These are phyloP conservation scores for Pancytospora epiphaga DNA, from an alignment of 371 early-diverging fungal species.

Conservation along the genomic window DNA sequence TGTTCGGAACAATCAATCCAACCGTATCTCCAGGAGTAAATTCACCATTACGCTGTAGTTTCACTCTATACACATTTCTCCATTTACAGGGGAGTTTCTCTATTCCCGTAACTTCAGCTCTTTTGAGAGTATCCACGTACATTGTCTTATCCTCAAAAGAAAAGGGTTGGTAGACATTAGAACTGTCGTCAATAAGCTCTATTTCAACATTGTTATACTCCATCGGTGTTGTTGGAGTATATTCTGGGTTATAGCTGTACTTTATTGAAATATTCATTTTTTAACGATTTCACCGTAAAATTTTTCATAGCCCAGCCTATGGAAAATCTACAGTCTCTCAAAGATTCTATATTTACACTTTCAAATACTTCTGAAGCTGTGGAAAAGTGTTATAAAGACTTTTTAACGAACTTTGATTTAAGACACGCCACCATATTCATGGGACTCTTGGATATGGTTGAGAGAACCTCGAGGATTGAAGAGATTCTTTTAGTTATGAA, in stretches of 20 bases:
- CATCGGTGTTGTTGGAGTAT: no score
- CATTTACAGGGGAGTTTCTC: conserved; percentile 22
- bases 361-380: neutral
- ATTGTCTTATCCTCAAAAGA: no score
- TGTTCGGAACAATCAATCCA: conserved; percentile 39
- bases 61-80: conserved; percentile 38
- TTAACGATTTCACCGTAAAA: no score
- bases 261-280: no score
- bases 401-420: neutral
- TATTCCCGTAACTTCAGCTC: conserved; percentile 7
- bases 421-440: neutral
- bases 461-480: neutral
- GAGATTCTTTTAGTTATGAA: conserved; percentile 12
- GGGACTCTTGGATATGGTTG: neutral
- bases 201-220: no score
- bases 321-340: neutral
- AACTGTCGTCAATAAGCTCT: no score
- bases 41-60: conserved; percentile 11
- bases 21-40: conserved; percentile 41
- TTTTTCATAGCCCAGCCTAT: no score
- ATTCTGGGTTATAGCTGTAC: no score
- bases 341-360: neutral
- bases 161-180: no score
- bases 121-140: no score
- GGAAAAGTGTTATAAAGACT: neutral